Evolutionary conservation across 305 asterid species (phyloP), one percentile per base, ranked within the genome.

Genomic region (Fraxinus velutina): DNA sequence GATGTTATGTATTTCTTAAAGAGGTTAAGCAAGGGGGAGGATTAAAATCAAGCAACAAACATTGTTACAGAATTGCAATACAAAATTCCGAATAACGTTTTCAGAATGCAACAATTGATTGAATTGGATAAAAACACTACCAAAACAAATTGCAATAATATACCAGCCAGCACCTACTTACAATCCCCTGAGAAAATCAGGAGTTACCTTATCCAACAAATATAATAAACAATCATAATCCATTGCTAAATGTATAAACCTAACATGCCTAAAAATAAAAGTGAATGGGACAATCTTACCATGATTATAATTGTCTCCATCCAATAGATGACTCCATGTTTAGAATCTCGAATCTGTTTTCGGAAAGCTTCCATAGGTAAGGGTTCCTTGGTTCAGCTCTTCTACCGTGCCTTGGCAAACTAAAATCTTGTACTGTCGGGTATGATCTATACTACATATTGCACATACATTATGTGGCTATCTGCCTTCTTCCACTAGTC

Each of bases 401-500:
- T 24, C 74, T 5, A 24, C 7, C 2, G 7, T 66, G 34, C 74
- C 74, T 66, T 12, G 15, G 74, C 74, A 27, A 29, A 24, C 36
- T n/a, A 52, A 52, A 52, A 52, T 52, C 22, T 52, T 52, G 64
- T 17, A 52, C 2, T 4, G 64, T 52, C 24, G 64, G 22, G 64
- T 52, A n/a, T 52, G 24, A 52, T 10, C 7, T 3, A 64, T 8
- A 3, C 34, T 64, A 8, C n/a, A 64, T 64, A 22, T 17, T 1
- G 17, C 34, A 22, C 27, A 24, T 29, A 47, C 72, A 27, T 78
- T 86, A 89, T 82, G 93, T 79, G 44, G 91, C 62, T 37, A 89
- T 81, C 85, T 80, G 88, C 84, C 93, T 88, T 89, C 88, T 86
- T 76, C 90, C 90, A 7, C 88, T 88, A 19, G 91, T 83, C 62